Percentiles rank a stretch among this genome's conserved stretches.
Evolutionary conservation across 2,329 filamentous ascomycete genomes (phyloP).

Genomic region (Colletotrichum phormii): DNA sequence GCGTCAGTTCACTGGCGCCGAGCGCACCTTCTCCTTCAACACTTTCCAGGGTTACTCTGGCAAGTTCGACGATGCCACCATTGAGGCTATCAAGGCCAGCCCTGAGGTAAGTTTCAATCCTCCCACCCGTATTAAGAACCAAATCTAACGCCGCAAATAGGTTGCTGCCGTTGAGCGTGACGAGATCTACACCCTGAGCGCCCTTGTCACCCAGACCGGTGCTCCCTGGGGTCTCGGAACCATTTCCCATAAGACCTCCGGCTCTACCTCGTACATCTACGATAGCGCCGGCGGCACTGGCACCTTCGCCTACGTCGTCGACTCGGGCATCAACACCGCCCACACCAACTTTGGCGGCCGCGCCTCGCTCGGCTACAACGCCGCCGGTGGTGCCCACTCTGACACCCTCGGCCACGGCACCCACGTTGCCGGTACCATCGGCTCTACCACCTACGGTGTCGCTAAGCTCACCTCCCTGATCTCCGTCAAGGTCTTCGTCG

Average conservation of each 20-base stretch:
- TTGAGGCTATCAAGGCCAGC: slow-evolving; percentile 52
- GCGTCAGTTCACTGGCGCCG: slow-evolving; percentile 40
- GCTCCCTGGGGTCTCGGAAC: slow-evolving; percentile 58
- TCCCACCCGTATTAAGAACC: rapidly evolving
- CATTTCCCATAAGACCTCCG: slow-evolving; percentile 54
- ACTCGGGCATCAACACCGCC: slow-evolving; percentile 62
- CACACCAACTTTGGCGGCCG: slow-evolving; percentile 60
- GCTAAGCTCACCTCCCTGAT: slow-evolving; percentile 56
- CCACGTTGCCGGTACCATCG: slow-evolving; percentile 59
- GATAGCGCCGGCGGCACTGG: slow-evolving; percentile 52
- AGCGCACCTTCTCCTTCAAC: slow-evolving; percentile 40
- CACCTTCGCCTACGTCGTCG: slow-evolving; percentile 64
- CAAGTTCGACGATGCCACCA: slow-evolving; percentile 53
- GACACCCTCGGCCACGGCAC: slow-evolving; percentile 60
- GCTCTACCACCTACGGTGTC: slow-evolving; percentile 57
- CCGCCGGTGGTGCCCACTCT: slow-evolving; percentile 46
- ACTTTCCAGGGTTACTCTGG: slow-evolving; percentile 57
- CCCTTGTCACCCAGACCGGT: slow-evolving; percentile 46
- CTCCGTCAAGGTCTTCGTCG: slow-evolving; percentile 59
- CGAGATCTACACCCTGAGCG: slow-evolving; percentile 41
- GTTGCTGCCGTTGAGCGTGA: slow-evolving; percentile 49
- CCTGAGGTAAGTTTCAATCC: slow-evolving; percentile 49
- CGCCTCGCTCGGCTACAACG: slow-evolving; percentile 53
- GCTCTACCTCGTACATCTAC: slow-evolving; percentile 53
- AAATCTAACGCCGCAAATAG: slow-evolving; percentile 39